Evolutionary conservation across 1,284 basidiomycete genomes (phyloP), one percentile per base, ranked within the genome.

Genomic region (Prillingera fragicola): DNA sequence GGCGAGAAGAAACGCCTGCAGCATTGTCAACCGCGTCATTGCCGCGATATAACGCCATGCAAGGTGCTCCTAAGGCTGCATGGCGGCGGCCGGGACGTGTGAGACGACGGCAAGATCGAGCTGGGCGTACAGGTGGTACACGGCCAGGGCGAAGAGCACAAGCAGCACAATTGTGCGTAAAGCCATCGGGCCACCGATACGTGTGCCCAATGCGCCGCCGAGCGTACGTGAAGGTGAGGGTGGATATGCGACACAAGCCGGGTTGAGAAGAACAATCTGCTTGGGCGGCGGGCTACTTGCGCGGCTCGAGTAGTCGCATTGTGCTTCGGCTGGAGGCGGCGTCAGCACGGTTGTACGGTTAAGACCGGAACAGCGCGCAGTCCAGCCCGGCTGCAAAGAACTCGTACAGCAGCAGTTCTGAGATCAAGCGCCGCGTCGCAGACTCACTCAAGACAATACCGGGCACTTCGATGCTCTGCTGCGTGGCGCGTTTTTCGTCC

Each of bases 371-470:
- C n/a, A n/a, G n/a, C n/a, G n/a, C n/a, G n/a, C n/a, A n/a, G n/a
- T n/a, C n/a, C n/a, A n/a, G n/a, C n/a, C n/a, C n/a, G n/a, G n/a
- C n/a, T n/a, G 7, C 17, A 42, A 36, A 8, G 31, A 39, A 26
- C 27, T 19, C 14, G 29, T 15, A 27, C 24, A 25, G 23, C 23
- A 29, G 32, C 18, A 23, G 3, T 5, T n/a, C n/a, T 13, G 14
- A 5, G n/a, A 8, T 15, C n/a, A 6, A n/a, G 5, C 8, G 29
- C n/a, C 14, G 14, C 8, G 10, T n/a, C 18, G 13, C 6, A 15
- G 2, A 52, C 54, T 39, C 36, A 58, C 56, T 58, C 15, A 58
- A 32, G 27, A 58, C 44, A 24, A 58, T 58, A 17, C 54, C 46
- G 4, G 56, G 56, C 3, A 58, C 48, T 31, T 53, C 53, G 18